Base-by-base conservation (phyloP, 768 basidiomycete species). In the Paxillus ammoniavirescens region DNA sequence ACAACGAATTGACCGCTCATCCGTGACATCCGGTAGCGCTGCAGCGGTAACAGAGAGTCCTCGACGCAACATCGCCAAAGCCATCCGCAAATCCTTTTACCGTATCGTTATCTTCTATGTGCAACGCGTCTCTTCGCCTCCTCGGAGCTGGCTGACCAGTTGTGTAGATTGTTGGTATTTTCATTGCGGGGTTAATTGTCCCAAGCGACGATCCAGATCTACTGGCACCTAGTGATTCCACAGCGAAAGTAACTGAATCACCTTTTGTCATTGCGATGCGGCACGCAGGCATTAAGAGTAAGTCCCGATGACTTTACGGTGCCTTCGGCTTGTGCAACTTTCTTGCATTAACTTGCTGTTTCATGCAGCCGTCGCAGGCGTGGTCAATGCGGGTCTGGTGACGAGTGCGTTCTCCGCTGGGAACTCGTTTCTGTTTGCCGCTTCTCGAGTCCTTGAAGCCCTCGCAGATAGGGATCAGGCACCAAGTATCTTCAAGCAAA, bases 231-330 rank as follows among this genome's bases (percentile, higher is more conserved):
- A 8, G 69, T 59, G 17, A 31, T 18, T 61, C 50, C 52, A 6
- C 26, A 26, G 26, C 5, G 26, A 26, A 4, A 26, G 26, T 26
- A 2, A 26, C 86, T 0, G 61, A 84, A 48, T 90, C 88, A 4
- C 91, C 91, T 3, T 94, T 89, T 70, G 89, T 93, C 55, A 86
- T 93, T 56, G 90, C 90, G 7, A 83, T 92, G 59, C 77, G 70
- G 31, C 75, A 77, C 38, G 84, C 87, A 0, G 85, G 89, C 14
- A 82, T 91, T 64, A 83, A 80, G 70, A 80, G 78, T 78, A 45
- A 8, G 57, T 31, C 30, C 26, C 33, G 5, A 13, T 12, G n/a
- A 36, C 41, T 17, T 21, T 21, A 26, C 10, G 13, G 26, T 26
- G 26, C 26, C 26, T 30, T 18, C 9, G 38, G 15, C 42, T 55